Base-by-base conservation (phyloP, 495 filamentous ascomycete genomes). In the Neurospora discreta region DNA sequence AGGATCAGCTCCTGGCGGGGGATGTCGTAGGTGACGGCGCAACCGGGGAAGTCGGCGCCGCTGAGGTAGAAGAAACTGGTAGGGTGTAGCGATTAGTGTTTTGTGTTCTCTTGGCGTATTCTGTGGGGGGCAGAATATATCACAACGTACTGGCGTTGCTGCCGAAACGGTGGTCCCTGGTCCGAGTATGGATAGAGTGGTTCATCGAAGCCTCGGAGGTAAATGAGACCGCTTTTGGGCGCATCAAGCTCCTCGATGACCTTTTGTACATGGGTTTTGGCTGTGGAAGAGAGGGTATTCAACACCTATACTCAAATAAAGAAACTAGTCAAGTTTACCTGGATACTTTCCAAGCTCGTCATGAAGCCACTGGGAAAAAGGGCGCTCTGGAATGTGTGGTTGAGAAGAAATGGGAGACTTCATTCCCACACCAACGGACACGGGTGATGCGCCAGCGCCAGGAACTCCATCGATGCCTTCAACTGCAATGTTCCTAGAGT, bases 181-280 rank as follows among this genome's bases (percentile, higher is more conserved):
- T 92, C 90, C 5, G 87, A 90, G 76, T 90, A 85, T 75, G 89
- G 86, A 73, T 84, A 88, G 13, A 81, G 79, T 36, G 77, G 74
- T 36, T 84, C 79, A n/a, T 80, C 75, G 33, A 82, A 80, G 23
- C 87, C 88, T 10, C 84, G 81, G 10, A 92, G 82, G 77, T 86
- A 89, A 68, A 92, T 87, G 71, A 95, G 75, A 39, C 93, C 93
- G 68, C 83, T 76, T 30, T 83, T 65, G 13, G 52, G 79, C 60
- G 85, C 83, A 4, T 86, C 87, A 38, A 97, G 87, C 71, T 89
- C 85, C 68, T 85, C 83, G 15, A 89, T 90, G 16, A 94, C 92
- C 58, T 87, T 90, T 73, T 87, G 87, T 52, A 91, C 93, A 79
- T 97, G 92, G 73, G 89, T 84, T 78, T 95, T 97, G 39, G 93